Evolutionary conservation across 257 asterid genomes (phyloP), one percentile per base, ranked within the genome.

Genomic region (Lavandula angustifolia): DNA sequence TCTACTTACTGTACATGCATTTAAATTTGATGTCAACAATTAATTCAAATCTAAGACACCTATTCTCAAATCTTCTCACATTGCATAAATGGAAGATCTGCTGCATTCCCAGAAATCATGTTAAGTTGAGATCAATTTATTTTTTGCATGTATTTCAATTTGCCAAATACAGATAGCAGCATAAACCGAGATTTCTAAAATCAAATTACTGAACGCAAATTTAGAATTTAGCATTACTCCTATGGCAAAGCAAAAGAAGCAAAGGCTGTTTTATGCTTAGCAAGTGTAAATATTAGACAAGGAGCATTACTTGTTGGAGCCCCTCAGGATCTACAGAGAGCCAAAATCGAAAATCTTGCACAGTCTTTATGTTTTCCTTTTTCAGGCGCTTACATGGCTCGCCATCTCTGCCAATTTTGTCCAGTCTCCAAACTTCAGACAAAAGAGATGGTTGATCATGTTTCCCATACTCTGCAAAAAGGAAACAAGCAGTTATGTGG

Each of bases 331-430:
- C 43, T 9, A 53, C 2, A 44, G 74, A 47, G 77, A 8, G 81
- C 63, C 75, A 42, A 58, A 73, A 70, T 55, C 42, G 79, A 73
- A 83, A 78, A 52, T 83, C 77, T 37, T 12, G 59, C 48, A 83
- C 79, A 1, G 77, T 73, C 35, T 3, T 0, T 43, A 83, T 22
- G 1, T 50, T 71, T 1, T 35, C 41, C 1, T 73, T 3, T 1
- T 48, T 6, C 70, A 80, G 42, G 3, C 64, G 62, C 62, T 54
- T 47, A 44, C 47, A 22, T 1, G n/a, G 79, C 6, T 6, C n/a
- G 11, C 82, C 75, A 18, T 8, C 44, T 69, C 38, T 68, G 10
- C 74, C 68, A 13, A 82, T 74, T 9, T 41, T 10, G 3, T 35
- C 12, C 61, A 79, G 47, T 43, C 76, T 73, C 76, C 76, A 79